Evolutionary conservation across 176 grass and related monocot species (phyloP).

Genomic region (Oryza brachyantha): DNA sequence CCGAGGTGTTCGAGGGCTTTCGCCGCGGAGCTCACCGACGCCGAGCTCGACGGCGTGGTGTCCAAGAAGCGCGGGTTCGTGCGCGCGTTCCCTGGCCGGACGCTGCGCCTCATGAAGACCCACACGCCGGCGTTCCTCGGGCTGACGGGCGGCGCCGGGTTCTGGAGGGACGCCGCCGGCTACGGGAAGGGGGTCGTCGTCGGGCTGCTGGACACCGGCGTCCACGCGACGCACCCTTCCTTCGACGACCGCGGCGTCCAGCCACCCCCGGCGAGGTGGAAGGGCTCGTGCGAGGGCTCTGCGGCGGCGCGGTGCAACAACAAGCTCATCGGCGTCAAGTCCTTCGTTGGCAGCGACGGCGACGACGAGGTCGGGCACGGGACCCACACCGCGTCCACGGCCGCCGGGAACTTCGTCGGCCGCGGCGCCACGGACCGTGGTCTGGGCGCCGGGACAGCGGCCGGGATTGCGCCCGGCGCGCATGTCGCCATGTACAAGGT

Average conservation of each 20-base stretch:
- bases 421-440: background rate
- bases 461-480: conserved; percentile 29
- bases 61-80: conserved; percentile 28
- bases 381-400: conserved; percentile 38
- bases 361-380: conserved; percentile 14
- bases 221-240: conserved; percentile 19
- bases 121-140: conserved; percentile 39
- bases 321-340: conserved; percentile 6
- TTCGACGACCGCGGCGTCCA: background rate
- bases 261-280: background rate
- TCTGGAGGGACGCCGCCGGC: conserved; percentile 10
- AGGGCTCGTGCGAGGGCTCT: background rate
- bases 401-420: conserved; percentile 25
- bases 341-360: background rate
- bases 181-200: conserved; percentile 40
- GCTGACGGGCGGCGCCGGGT: background rate
- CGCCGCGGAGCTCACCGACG: conserved; percentile 5
- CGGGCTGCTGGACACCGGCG: conserved; percentile 45
- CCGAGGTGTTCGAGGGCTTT: conserved; percentile 41
- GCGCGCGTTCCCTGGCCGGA: conserved; percentile 19
- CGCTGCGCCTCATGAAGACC: conserved; percentile 25
- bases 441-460: background rate
- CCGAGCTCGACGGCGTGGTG: conserved; percentile 17
- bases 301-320: conserved; percentile 17
- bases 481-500: conserved; percentile 45